Evolutionary conservation across 805 yeast species (phyloP), one percentile per base, ranked within the genome.

Genomic region (Ogataea pilisensis): DNA sequence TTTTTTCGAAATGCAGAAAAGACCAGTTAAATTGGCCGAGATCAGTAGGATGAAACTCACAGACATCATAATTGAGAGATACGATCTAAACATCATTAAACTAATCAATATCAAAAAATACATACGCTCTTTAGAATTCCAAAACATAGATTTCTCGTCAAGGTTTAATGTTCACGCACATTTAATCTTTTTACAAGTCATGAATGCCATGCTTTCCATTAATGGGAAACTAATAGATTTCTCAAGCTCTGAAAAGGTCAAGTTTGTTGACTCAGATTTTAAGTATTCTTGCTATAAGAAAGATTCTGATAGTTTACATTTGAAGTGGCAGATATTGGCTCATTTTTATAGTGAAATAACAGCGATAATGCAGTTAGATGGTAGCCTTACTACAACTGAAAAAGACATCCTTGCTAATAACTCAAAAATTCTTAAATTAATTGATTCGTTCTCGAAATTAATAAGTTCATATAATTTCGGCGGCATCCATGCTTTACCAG

Each of bases 101-200:
- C 27, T 45, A 28, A 33, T 41, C 2, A 22, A 35, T n/a, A 13
- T 39, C 19, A 43, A 42, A 25, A 36, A 39, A 21, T 40, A 32
- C 30, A 24, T 45, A 11, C 30, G 28, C 17, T 31, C 39, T 16
- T 27, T 48, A 8, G 38, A 37, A 12, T 18, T 37, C 5, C 18
- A 8, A 8, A n/a, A 32, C n/a, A 2, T 13, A 14, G 31, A 19
- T 7, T 13, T 7, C 3, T n/a, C 26, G 17, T 8, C 35, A 18
- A 8, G 22, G 11, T 27, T n/a, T 12, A 21, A 35, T 14, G 1
- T 25, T 8, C 22, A 34, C 8, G 31, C 24, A 8, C 12, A 20
- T 19, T 29, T 31, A 7, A 27, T 20, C 20, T 40, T 43, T 4
- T 19, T 22, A 18, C 13, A 24, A 13, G n/a, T 37, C 1, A 17